These are phyloP conservation scores for Yamadazyma kanchanaburiensis DNA, from an alignment of 1,139 yeast species.

Conservation along the genomic window DNA sequence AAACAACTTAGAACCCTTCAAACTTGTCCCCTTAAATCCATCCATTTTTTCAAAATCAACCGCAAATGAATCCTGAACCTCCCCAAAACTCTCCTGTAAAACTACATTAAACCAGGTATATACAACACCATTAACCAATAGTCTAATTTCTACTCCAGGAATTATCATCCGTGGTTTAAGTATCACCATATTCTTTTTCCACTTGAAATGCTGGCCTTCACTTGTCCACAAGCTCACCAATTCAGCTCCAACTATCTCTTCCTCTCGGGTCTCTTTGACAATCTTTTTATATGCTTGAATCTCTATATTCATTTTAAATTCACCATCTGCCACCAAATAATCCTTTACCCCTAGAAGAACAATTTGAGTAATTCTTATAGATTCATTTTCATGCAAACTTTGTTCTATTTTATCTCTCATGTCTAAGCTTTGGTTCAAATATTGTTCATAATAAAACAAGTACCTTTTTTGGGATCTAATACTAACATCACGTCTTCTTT, in stretches of 20 bases:
- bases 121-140: conserved; percentile 7
- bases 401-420: conserved; percentile 1
- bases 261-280: background rate
- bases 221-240: too few species aligned
- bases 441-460: conserved; percentile 55
- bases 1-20: conserved; percentile 49
- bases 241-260: background rate
- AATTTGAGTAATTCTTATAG: conserved; percentile 1
- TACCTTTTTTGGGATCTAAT: conserved; percentile 69
- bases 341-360: background rate
- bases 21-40: conserved; percentile 62
- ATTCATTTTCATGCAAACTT: background rate
- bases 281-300: background rate
- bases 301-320: background rate
- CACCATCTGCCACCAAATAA: conserved; percentile 1
- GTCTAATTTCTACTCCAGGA: background rate
- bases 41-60: conserved; percentile 28
- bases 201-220: too few species aligned
- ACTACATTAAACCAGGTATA: conserved; percentile 30
- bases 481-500: conserved; percentile 73
- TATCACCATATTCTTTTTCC: too few species aligned
- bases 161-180: too few species aligned
- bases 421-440: conserved; percentile 12
- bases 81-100: conserved; percentile 3
- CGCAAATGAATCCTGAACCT: too few species aligned